Percentiles rank a stretch among this genome's conserved stretches.
phyloP scores from a whole-genome alignment of 495 filamentous ascomycete species.

The Bacidia gigantensis region DNA sequence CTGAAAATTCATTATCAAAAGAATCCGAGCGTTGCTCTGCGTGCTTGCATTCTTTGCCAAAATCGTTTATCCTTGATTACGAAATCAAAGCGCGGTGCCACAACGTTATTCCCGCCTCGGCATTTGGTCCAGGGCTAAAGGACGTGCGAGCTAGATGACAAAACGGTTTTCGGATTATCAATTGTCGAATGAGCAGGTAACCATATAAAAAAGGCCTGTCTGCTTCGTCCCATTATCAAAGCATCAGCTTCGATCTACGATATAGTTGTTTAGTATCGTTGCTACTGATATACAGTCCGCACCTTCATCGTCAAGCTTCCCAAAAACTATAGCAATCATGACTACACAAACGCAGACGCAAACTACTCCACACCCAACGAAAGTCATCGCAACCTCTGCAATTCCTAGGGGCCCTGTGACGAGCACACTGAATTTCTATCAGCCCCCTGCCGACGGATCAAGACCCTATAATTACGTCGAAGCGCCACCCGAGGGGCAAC shows the following conservation, averaged over 20 bases:
- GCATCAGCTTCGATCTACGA: too few species aligned
- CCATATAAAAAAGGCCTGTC: background rate
- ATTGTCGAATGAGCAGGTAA: background rate
- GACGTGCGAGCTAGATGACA: background rate
- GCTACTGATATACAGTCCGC: too few species aligned
- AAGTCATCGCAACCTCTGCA: slow-evolving; percentile 5
- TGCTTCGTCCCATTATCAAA: background rate
- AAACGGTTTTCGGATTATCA: background rate
- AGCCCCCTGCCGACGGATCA: slow-evolving; percentile 46
- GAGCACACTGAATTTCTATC: slow-evolving; percentile 55
- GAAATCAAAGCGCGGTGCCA: background rate
- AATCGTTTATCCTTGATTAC: too few species aligned
- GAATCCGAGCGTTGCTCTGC: too few species aligned
- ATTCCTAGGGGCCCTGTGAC: slow-evolving; percentile 56
- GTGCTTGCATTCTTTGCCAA: too few species aligned
- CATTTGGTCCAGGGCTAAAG: background rate
- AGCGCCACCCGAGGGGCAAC: slow-evolving; percentile 41
- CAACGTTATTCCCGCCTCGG: background rate
- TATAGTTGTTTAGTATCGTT: too few species aligned
- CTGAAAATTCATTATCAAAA: too few species aligned
- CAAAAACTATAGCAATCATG: slow-evolving; percentile 7
- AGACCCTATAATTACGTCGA: slow-evolving; percentile 61
- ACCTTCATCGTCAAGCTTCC: too few species aligned
- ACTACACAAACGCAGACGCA: slow-evolving; percentile 15
- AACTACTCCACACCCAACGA: slow-evolving; percentile 6